Evolutionary conservation across 495 filamentous ascomycete species (phyloP).

Genomic region (Hyaloscypha finlandica): DNA sequence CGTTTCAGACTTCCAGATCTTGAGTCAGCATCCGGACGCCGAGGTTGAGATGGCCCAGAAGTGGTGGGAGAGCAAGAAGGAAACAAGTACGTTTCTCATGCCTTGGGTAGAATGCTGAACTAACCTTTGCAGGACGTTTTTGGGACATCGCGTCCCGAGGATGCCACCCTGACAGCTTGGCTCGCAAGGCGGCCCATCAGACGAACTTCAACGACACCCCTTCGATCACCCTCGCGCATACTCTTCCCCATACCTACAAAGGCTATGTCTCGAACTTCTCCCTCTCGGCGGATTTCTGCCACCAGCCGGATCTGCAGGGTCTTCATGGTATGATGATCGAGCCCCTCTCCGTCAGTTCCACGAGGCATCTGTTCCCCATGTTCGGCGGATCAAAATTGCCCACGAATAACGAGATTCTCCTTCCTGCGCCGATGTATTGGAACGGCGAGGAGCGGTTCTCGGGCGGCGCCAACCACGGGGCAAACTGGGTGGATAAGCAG

Average conservation of each 20-base stretch:
- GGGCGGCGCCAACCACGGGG: conserved; percentile 51
- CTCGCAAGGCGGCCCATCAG: conserved; percentile 48
- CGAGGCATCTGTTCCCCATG: conserved; percentile 62
- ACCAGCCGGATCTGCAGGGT: conserved; percentile 53
- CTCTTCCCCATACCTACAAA: conserved; percentile 44
- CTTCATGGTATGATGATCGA: conserved; percentile 73
- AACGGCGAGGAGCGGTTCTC: conserved; percentile 70
- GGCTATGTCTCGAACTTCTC: conserved; percentile 70
- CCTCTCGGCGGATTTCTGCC: conserved; percentile 64
- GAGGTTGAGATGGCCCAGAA: conserved; percentile 16
- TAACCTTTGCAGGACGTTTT: conserved; percentile 40
- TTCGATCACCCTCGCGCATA: conserved; percentile 41
- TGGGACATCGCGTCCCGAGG: conserved; percentile 63
- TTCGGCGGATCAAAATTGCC: conserved; percentile 77
- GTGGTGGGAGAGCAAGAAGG: conserved; percentile 17
- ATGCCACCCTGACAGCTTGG: conserved; percentile 60
- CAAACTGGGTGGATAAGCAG: conserved; percentile 57
- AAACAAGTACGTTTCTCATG: conserved; percentile 23
- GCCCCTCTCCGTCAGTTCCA: conserved; percentile 58
- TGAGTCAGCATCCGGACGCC: conserved; percentile 9
- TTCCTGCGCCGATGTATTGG: conserved; percentile 78
- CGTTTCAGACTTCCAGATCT: conserved; percentile 19
- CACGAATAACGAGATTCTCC: conserved; percentile 79
- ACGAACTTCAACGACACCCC: conserved; percentile 38
- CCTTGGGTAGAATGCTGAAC: background rate